Conservation (phyloP, 2,329 filamentous ascomycete genomes). For the Alternaria infectoria region DNA sequence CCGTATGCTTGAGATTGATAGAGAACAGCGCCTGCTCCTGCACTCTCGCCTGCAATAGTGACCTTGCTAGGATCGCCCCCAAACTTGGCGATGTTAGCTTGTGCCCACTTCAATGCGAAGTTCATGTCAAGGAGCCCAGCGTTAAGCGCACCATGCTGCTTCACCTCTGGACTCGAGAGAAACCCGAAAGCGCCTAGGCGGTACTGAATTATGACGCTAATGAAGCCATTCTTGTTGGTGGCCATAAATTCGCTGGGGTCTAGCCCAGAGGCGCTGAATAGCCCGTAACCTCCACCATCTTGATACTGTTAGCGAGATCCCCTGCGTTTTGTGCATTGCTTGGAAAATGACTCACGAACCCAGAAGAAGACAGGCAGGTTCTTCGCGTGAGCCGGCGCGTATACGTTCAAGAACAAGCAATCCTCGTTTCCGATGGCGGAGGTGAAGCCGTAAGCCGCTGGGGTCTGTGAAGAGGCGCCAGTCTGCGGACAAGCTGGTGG, state of each 20-base stretch:
- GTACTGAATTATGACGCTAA: constrained; percentile 69
- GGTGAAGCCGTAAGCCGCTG: constrained; percentile 37
- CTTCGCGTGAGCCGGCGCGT: constrained; percentile 49
- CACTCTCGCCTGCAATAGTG: constrained; percentile 67
- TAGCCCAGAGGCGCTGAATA: constrained; percentile 38
- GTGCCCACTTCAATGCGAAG: constrained; percentile 66
- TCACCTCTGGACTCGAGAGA: constrained; percentile 63
- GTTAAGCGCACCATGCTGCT: constrained; percentile 64
- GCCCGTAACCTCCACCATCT: constrained; percentile 51
- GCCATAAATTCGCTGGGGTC: constrained; percentile 41
- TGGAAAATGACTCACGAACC: constrained; percentile 50
- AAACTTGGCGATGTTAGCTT: constrained; percentile 59
- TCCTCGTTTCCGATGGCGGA: constrained; percentile 47
- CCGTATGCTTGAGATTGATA: constrained; percentile 52
- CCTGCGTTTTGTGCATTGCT: constrained; percentile 36
- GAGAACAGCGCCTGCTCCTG: constrained; percentile 64
- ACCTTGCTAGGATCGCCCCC: constrained; percentile 65
- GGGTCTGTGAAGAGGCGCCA: constrained; percentile 34
- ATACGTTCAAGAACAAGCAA: constrained; percentile 51
- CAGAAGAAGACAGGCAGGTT: constrained; percentile 63
- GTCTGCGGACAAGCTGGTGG: constrained; percentile 43
- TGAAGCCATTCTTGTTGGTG: constrained; percentile 55
- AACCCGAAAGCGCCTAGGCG: constrained; percentile 69
- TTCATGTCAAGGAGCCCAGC: constrained; percentile 69
- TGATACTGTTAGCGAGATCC: constrained; percentile 24